These are phyloP conservation scores for Blastomyces emzantsi DNA, from an alignment of 2,329 filamentous ascomycete species.

Conservation along the genomic window DNA sequence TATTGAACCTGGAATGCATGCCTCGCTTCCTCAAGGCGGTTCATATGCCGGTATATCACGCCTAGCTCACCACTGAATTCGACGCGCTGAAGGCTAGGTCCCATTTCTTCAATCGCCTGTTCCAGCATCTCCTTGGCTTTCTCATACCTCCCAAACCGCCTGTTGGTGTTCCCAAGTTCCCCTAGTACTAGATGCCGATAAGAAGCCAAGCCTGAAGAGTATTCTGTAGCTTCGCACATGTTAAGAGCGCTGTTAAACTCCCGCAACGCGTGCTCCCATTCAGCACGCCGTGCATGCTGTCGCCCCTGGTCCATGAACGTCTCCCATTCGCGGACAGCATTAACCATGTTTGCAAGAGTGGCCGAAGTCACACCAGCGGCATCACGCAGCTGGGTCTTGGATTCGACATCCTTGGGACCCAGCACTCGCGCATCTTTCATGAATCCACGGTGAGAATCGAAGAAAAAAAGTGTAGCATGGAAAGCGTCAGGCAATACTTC, in stretches of 20 bases:
- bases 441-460: background rate
- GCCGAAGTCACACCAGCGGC: background rate
- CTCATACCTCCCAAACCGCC: slow-evolving; percentile 1
- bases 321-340: background rate
- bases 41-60: background rate
- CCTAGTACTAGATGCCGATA: slow-evolving; percentile 1
- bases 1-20: background rate
- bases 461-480: background rate
- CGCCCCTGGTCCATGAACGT: background rate
- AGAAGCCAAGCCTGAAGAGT: background rate
- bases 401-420: background rate
- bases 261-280: background rate
- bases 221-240: background rate
- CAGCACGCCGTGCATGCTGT: background rate
- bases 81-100: background rate
- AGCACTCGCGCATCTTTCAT: background rate
- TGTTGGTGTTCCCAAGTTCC: background rate
- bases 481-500: background rate
- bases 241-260: background rate
- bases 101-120: background rate
- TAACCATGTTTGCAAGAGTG: background rate
- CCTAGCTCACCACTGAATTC: background rate
- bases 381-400: background rate
- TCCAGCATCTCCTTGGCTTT: background rate
- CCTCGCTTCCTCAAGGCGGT: background rate